phyloP scores from a whole-genome alignment of 192 early-diverging fungal genomes.

The Backusella morwellensis region DNA sequence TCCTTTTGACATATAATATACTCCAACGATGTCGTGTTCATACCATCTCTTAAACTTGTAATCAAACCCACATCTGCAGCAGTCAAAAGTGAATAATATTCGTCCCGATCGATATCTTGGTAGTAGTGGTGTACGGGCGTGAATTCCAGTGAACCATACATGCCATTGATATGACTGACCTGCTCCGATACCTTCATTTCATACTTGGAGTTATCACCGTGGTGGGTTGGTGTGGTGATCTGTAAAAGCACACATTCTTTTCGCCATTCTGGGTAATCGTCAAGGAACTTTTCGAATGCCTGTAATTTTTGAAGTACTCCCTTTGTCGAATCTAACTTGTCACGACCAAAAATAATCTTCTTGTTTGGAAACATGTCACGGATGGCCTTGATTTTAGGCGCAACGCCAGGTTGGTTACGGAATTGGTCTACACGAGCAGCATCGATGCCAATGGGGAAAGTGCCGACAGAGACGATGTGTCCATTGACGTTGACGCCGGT shows the following conservation, averaged over 20 bases:
- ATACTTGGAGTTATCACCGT: conserved; percentile 62
- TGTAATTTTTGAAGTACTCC: conserved; percentile 93
- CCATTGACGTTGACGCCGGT: conserved; percentile 86
- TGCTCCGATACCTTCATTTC: conserved; percentile 88
- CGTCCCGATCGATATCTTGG: conserved; percentile 91
- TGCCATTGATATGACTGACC: conserved; percentile 91
- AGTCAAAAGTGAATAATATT: conserved; percentile 93
- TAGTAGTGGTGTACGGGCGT: conserved; percentile 93
- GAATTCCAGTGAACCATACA: conserved; percentile 91
- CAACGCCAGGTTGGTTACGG: conserved; percentile 64
- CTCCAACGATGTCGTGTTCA: conserved; percentile 97
- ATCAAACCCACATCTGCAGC: conserved; percentile 95
- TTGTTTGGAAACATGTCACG: conserved; percentile 85
- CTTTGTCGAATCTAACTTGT: conserved; percentile 92
- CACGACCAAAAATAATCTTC: conserved; percentile 93
- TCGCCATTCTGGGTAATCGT: conserved; percentile 88
- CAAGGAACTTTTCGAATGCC: conserved; percentile 91
- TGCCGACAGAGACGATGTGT: conserved; percentile 77
- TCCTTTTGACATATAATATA: conserved; percentile 94
- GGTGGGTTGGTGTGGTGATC: conserved; percentile 82
- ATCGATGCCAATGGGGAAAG: conserved; percentile 98
- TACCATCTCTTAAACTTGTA: conserved; percentile 93
- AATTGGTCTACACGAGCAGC: conserved; percentile 64
- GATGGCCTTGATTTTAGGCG: conserved; percentile 77
- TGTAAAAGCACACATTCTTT: conserved; percentile 92